Conservation (phyloP, 805 yeast genomes). For the Jamesozyma hellenica region DNA sequence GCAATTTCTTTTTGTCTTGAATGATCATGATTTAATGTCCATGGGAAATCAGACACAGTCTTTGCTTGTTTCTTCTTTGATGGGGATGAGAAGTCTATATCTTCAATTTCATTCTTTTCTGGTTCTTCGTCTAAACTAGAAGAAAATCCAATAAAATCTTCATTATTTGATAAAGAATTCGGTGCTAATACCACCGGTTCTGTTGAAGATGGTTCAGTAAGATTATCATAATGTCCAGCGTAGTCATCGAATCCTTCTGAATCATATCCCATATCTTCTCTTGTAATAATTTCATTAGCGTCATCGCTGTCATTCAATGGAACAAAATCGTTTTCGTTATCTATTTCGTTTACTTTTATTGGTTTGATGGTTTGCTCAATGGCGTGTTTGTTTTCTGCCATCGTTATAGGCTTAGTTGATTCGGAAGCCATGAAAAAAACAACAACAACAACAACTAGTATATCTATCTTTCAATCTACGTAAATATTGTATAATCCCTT, state of each 20-base stretch:
- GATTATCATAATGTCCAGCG: constrained; percentile 21
- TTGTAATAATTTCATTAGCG: neutral
- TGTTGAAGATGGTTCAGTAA: constrained; percentile 8
- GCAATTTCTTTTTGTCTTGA: constrained; percentile 66
- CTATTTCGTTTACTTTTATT: constrained; percentile 1
- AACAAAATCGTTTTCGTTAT: constrained; percentile 4
- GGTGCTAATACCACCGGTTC: neutral
- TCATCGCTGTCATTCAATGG: constrained; percentile 2
- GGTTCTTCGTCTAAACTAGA: constrained; percentile 21
- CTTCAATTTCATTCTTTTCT: constrained; percentile 15
- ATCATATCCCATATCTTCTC: constrained; percentile 3
- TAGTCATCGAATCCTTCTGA: constrained; percentile 21
- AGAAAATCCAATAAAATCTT: constrained; percentile 36
- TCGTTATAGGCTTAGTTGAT: no score
- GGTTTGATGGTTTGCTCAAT: neutral
- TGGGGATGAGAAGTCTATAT: neutral
- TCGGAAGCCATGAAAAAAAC: no score
- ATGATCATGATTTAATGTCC: constrained; percentile 74
- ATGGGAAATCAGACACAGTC: constrained; percentile 38
- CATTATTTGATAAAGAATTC: constrained; percentile 18
- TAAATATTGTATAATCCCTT: no score
- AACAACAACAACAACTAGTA: no score
- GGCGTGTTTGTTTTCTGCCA: neutral
- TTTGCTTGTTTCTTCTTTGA: constrained; percentile 4
- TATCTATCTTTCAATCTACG: no score